Evolutionary conservation across 2,329 filamentous ascomycete species (phyloP).

Genomic region (Diplocarpon mali): DNA sequence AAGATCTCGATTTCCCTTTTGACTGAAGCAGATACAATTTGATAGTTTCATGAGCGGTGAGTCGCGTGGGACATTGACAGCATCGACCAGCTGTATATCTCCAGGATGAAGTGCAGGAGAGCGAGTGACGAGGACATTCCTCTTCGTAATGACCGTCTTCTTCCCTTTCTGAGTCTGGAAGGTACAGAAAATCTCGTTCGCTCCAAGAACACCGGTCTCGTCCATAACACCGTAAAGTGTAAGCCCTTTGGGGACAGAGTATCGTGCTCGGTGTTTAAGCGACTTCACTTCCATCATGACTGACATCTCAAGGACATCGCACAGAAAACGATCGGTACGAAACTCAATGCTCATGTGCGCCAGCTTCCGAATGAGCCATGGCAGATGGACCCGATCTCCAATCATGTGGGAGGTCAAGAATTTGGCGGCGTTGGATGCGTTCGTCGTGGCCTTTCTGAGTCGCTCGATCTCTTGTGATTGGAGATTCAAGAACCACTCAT

Average conservation of each 20-base stretch:
- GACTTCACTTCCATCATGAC: conserved; percentile 60
- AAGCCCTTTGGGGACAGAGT: conserved; percentile 58
- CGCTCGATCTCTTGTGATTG: conserved; percentile 50
- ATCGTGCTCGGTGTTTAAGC: conserved; percentile 69
- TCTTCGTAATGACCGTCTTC: conserved; percentile 5
- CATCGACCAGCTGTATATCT: conserved; percentile 58
- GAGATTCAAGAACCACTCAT: conserved; percentile 48
- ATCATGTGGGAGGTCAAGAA: conserved; percentile 55
- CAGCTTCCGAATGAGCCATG: conserved; percentile 50
- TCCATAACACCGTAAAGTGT: conserved; percentile 79
- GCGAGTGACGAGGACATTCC: conserved; percentile 51
- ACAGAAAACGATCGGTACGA: conserved; percentile 56
- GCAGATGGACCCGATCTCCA: conserved; percentile 47
- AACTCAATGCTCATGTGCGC: conserved; percentile 51
- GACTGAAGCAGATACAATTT: conserved; percentile 74
- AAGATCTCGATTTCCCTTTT: conserved; percentile 60
- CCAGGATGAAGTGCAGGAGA: conserved; percentile 74
- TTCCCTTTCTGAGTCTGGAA: conserved; percentile 24
- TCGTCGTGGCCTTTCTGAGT: conserved; percentile 47
- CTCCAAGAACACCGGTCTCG: conserved; percentile 56
- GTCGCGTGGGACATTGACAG: conserved; percentile 45
- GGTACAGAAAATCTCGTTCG: conserved; percentile 58
- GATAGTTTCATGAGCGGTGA: conserved; percentile 51
- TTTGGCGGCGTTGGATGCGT: conserved; percentile 47
- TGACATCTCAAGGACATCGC: conserved; percentile 57